A percentile compares a stretch with the other conserved stretches of the same genome.
phyloP scores from a whole-genome alignment of 202 grass and related monocot species.

The Musa balbisiana region DNA sequence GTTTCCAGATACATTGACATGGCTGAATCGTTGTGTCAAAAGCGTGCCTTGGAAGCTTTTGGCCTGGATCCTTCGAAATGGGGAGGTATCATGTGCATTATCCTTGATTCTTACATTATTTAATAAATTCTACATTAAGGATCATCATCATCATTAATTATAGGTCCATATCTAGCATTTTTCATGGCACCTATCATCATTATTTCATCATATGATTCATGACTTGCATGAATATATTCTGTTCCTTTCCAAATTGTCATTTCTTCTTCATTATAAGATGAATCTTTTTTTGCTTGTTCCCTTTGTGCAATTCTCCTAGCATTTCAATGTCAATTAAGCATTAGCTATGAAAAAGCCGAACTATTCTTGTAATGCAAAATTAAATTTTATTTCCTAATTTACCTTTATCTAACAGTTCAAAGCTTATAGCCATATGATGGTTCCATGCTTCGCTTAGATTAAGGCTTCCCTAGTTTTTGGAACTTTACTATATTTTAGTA shows the following conservation, averaged over 20 bases:
- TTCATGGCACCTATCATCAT: not conserved
- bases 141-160: not conserved
- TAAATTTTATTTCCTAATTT: no score
- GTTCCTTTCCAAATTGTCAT: not conserved
- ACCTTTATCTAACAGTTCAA: no score
- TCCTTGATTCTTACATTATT: not conserved
- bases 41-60: conserved; percentile 88
- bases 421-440: no score
- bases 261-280: not conserved
- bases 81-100: conserved; percentile 55
- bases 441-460: not conserved
- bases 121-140: no score
- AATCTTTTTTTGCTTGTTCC: not conserved
- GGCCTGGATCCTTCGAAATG: conserved; percentile 74
- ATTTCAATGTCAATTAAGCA: not conserved
- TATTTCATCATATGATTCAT: not conserved
- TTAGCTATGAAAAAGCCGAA: no score
- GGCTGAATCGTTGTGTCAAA: conserved; percentile 93
- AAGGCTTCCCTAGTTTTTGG: not conserved
- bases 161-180: not conserved
- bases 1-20: conserved; percentile 83
- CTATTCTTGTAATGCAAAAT: no score
- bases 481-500: not conserved
- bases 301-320: not conserved
- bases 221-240: not conserved